phyloP scores from a whole-genome alignment of 192 early-diverging fungal species.

The Phycomyces blakesleeanus region DNA sequence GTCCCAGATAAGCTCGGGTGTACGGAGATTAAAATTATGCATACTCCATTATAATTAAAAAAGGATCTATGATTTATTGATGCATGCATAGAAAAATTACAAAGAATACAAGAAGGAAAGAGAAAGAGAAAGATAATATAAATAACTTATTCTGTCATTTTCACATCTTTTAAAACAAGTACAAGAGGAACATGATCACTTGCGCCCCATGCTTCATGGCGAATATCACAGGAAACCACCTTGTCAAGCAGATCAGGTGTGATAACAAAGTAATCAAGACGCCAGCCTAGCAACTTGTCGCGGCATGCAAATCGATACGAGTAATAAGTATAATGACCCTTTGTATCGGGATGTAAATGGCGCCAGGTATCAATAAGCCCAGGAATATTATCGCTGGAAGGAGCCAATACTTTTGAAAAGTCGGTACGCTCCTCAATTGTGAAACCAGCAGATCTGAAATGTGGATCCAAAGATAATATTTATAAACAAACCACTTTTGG shows the following conservation, averaged over 20 bases:
- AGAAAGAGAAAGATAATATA: too few species aligned
- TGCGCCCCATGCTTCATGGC: constrained; percentile 78
- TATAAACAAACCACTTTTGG: too few species aligned
- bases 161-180: constrained; percentile 47
- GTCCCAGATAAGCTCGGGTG: too few species aligned
- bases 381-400: constrained; percentile 37
- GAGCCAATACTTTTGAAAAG: constrained; percentile 54
- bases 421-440: constrained; percentile 76
- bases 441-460: constrained; percentile 68
- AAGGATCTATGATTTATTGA: too few species aligned
- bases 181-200: constrained; percentile 86
- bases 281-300: constrained; percentile 73
- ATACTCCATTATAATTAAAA: too few species aligned
- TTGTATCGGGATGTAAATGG: constrained; percentile 61
- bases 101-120: too few species aligned
- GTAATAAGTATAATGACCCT: constrained; percentile 72
- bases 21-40: too few species aligned
- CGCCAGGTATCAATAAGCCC: constrained; percentile 72
- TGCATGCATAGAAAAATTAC: too few species aligned
- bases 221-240: constrained; percentile 60
- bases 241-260: constrained; percentile 53
- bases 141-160: neutral
- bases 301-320: constrained; percentile 72
- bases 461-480: neutral
- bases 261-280: constrained; percentile 83